These are phyloP conservation scores for Musa troglodytarum DNA, from an alignment of 176 grass and related monocot species.

Conservation along the genomic window DNA sequence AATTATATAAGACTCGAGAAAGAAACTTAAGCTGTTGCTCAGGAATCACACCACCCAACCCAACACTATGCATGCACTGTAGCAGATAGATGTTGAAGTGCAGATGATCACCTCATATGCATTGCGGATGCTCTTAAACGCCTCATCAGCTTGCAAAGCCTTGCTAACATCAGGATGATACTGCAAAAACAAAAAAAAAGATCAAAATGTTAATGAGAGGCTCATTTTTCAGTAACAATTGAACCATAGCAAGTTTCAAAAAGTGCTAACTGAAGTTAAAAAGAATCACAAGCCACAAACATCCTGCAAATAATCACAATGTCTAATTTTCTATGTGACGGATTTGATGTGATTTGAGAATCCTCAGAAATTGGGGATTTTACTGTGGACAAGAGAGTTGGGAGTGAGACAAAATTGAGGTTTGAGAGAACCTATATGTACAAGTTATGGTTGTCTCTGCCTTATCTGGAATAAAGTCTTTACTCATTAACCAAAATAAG, in stretches of 20 bases:
- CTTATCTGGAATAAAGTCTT: background rate
- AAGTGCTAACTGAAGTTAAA: background rate
- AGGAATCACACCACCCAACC: background rate
- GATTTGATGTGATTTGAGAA: background rate
- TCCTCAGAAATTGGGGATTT: background rate
- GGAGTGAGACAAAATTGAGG: no score
- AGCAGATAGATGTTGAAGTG: background rate
- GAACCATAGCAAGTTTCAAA: background rate
- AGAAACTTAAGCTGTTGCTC: background rate
- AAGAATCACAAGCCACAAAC: background rate
- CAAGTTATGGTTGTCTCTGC: background rate
- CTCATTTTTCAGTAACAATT: background rate
- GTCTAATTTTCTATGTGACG: background rate
- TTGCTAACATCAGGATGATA: constrained; percentile 27
- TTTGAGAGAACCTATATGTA: no score
- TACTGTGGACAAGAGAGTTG: no score
- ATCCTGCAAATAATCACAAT: background rate
- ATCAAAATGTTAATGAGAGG: background rate
- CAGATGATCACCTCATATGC: constrained; percentile 21
- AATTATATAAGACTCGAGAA: no score
- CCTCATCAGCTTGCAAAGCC: constrained; percentile 21
- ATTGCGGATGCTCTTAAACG: constrained; percentile 23
- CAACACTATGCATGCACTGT: background rate
- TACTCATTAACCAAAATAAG: background rate
- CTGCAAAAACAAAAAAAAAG: constrained; percentile 11